These are phyloP conservation scores for Mycena amicta DNA, from an alignment of 768 basidiomycete genomes.

Conservation along the genomic window DNA sequence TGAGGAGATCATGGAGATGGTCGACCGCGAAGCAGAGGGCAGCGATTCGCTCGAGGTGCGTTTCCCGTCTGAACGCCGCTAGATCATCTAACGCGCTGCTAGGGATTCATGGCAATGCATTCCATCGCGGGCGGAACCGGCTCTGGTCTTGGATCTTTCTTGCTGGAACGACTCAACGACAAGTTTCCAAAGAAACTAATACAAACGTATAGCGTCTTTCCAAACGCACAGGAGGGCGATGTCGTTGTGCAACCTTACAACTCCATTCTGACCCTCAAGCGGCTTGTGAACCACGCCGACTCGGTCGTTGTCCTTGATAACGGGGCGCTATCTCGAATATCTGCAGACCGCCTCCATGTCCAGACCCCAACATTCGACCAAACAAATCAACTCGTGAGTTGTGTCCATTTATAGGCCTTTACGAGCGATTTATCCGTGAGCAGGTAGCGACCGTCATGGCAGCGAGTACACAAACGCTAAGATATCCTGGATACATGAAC, in stretches of 20 bases:
- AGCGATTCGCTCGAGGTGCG: constrained; percentile 93
- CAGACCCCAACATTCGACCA: constrained; percentile 90
- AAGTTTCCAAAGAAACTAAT: constrained; percentile 99
- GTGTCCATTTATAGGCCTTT: neutral
- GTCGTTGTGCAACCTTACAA: constrained; percentile 99
- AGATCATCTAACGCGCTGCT: no score
- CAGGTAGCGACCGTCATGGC: constrained; percentile 98
- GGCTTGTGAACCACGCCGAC: constrained; percentile 94
- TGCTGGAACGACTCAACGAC: constrained; percentile 95
- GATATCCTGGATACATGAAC: constrained; percentile 99
- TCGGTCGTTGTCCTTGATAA: constrained; percentile 98
- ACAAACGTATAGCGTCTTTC: constrained; percentile 98
- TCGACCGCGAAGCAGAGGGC: constrained; percentile 96
- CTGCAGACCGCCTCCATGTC: constrained; percentile 87
- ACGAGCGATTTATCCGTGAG: neutral
- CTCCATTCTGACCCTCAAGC: constrained; percentile 88
- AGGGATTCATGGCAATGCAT: constrained; percentile 99
- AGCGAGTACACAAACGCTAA: constrained; percentile 93
- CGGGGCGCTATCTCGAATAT: constrained; percentile 88
- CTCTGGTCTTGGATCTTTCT: constrained; percentile 96
- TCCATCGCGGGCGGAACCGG: constrained; percentile 99
- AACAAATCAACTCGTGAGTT: constrained; percentile 82
- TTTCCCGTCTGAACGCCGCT: no score
- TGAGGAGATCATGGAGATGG: constrained; percentile 98
- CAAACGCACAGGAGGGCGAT: constrained; percentile 89